Conservation (phyloP, 139 green algal genomes). For the Coelastrella sp. region DNA sequence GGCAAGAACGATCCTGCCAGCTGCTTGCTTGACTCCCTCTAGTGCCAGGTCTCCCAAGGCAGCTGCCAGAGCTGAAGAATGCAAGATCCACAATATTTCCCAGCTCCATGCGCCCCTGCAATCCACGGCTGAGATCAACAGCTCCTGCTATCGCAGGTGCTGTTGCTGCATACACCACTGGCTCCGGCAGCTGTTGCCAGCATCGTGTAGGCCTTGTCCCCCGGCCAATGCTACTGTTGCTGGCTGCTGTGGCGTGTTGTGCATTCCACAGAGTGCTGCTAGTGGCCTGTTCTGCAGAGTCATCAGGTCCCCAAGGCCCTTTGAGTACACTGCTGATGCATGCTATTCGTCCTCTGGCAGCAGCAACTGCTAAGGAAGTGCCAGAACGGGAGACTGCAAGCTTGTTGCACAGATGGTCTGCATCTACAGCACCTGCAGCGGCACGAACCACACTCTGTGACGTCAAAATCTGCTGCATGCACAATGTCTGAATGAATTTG, state of each 20-base stretch:
- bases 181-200: neutral
- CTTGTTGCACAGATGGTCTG: slow-evolving; percentile 3
- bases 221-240: neutral
- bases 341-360: neutral
- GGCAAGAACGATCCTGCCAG: neutral
- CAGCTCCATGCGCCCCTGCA: slow-evolving; percentile 1
- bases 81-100: slow-evolving; percentile 5
- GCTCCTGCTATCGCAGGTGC: slow-evolving; percentile 4
- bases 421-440: neutral
- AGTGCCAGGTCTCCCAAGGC: neutral
- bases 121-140: neutral
- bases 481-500: no score
- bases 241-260: neutral
- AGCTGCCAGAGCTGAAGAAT: slow-evolving; percentile 6
- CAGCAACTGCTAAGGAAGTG: slow-evolving; percentile 10
- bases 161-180: slow-evolving; percentile 20
- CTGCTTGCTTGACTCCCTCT: neutral
- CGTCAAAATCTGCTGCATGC: no score
- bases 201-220: neutral
- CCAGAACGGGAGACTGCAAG: neutral
- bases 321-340: neutral
- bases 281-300: neutral
- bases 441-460: neutral
- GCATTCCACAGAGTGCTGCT: neutral
- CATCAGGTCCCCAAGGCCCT: no score